Base-by-base conservation (phyloP, 2,329 filamentous ascomycete species). In the Cladophialophora exuberans region DNA sequence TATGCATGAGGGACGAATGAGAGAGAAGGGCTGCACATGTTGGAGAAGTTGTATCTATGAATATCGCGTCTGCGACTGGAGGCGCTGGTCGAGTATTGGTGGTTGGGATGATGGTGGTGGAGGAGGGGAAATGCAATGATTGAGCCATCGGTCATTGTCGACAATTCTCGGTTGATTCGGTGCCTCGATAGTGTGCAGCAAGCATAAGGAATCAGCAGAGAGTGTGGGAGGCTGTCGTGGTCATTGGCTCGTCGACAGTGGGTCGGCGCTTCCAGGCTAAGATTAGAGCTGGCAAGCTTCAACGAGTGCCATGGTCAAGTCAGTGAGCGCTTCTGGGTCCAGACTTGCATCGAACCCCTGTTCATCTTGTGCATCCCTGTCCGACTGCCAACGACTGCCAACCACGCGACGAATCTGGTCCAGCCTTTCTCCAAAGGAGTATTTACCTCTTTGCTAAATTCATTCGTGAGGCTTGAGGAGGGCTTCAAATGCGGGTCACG, bases 171-270 rank as follows among this genome's bases (percentile, higher is more conserved):
- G 35, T 54, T 53, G 43, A 56, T 58, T 58, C 52, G 54, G 58
- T 56, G 38, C 35, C 30, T 53, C 55, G 71, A 73, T n/a, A 80
- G 80, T 0, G 57, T 82, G 3, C 78, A 83, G 68, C 1, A 78
- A 76, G 45, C 72, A 78, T 52, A 79, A 65, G 81, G 73, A 72
- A 78, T 77, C 0, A 72, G 76, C 18, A 67, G 74, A 1, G 62
- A 76, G 7, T 79, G 76, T 30, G 58, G 55, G 36, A 53, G 52
- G 26, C 30, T 49, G 22, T 7, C n/a, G 13, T 17, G 30, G 4
- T 56, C 44, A 61, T 61, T 61, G 58, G 58, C 49, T 39, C 33
- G n/a, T 25, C 13, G 26, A 3, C 11, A 30, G 52, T 47, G 54
- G 46, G 52, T 43, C 46, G 56, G 59, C 59, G 59, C 49, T 56